A percentile compares a stretch with the other conserved stretches of the same genome.
Evolutionary conservation across 345 rosid genomes (phyloP).

Genomic region (Eucalyptus pauciflora): DNA sequence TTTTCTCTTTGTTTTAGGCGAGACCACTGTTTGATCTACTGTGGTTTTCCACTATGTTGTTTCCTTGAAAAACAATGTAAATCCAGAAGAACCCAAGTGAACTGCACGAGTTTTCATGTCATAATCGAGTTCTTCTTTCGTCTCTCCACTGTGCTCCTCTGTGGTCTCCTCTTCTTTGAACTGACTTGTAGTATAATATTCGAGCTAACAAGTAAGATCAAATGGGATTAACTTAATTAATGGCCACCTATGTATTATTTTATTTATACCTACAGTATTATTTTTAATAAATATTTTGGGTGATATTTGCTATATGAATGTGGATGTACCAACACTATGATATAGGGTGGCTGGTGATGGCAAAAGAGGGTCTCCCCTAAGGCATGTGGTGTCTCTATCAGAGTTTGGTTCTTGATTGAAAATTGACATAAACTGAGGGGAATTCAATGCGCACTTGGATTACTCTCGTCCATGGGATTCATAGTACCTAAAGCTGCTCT

Average conservation of each 20-base stretch:
- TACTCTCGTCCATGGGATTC: slow-evolving; percentile 16
- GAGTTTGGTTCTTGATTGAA: not conserved
- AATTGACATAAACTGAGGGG: not conserved
- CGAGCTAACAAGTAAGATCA: not conserved
- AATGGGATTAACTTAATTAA: not conserved
- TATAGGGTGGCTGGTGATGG: not conserved
- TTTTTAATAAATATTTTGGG: not conserved
- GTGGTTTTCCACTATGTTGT: not conserved
- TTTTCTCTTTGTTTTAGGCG: not conserved
- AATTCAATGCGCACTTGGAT: slow-evolving; percentile 28
- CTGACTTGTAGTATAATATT: not conserved
- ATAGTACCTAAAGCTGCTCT: slow-evolving; percentile 17
- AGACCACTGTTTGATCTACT: slow-evolving; percentile 1
- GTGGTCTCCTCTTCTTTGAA: not conserved
- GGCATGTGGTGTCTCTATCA: not conserved
- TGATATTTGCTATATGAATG: not conserved
- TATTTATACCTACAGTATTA: not conserved
- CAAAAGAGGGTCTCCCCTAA: not conserved
- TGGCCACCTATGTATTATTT: not conserved
- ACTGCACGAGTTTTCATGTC: not conserved
- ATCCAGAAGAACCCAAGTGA: not conserved
- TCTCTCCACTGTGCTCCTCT: not conserved
- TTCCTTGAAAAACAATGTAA: not conserved
- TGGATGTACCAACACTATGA: not conserved
- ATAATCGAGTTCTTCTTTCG: not conserved